Evolutionary conservation across 2,329 filamentous ascomycete species (phyloP).

Genomic region (Colletotrichum tofieldiae): DNA sequence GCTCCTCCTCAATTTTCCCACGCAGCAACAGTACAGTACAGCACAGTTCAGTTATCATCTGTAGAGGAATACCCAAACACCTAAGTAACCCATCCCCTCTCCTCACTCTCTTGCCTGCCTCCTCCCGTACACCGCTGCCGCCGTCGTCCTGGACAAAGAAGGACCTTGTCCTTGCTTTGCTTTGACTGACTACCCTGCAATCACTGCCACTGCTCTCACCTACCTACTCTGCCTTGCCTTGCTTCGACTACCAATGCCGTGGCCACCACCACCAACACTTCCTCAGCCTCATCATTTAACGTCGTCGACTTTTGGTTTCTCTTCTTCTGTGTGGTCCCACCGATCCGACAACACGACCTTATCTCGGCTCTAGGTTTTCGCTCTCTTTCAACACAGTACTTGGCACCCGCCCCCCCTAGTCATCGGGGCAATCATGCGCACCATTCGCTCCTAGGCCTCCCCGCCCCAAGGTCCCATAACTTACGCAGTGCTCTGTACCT

Average conservation of each 20-base stretch:
- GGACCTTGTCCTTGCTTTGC: conserved; percentile 20
- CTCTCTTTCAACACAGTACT: conserved; percentile 5
- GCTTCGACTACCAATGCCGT: conserved; percentile 7
- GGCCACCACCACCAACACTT: conserved; percentile 2
- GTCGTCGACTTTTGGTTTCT: not conserved
- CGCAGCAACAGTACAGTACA: not conserved
- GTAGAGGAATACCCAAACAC: conserved; percentile 4
- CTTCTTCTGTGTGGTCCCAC: not conserved
- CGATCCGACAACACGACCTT: not conserved
- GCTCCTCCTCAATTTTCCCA: not conserved
- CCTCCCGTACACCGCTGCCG: conserved; percentile 13
- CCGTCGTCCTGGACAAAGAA: conserved; percentile 12
- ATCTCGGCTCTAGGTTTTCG: not conserved
- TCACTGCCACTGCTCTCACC: not conserved
- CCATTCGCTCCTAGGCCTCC: conserved; percentile 28
- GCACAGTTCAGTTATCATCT: not conserved
- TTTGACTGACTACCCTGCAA: not conserved
- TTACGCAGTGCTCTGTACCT: conserved; percentile 1
- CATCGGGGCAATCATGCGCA: conserved; percentile 32
- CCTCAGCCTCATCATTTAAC: conserved; percentile 29
- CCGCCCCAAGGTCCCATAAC: conserved; percentile 30
- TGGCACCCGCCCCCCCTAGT: not conserved
- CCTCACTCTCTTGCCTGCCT: conserved; percentile 7
- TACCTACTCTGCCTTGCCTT: not conserved
- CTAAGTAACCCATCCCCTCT: not conserved